These are phyloP conservation scores for Brassica hybrid DNA, from an alignment of 441 rosid species.

Conservation along the genomic window DNA sequence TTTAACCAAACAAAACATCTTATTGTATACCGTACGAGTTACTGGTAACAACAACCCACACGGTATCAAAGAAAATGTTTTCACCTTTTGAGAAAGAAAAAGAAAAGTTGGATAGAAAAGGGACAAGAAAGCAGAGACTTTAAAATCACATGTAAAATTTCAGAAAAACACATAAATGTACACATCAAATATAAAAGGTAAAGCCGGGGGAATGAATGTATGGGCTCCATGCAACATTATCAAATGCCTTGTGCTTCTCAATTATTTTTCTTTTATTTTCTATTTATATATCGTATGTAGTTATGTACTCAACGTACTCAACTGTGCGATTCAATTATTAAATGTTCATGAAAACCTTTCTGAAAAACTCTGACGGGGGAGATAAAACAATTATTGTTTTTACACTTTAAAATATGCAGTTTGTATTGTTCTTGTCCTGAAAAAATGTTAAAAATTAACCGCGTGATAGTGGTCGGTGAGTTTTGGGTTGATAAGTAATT, in stretches of 20 bases:
- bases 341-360: constrained; percentile 4
- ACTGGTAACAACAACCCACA: constrained; percentile 13
- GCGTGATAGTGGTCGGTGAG: not conserved
- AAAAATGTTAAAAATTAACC: not conserved
- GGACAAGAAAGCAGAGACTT: constrained; percentile 32
- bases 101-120: constrained; percentile 30
- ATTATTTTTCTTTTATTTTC: not conserved
- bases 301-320: not conserved
- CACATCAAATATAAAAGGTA: constrained; percentile 1
- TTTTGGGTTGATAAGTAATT: not conserved
- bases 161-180: constrained; percentile 39
- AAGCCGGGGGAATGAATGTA: constrained; percentile 42
- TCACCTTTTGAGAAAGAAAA: not conserved
- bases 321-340: constrained; percentile 27
- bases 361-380: constrained; percentile 15
- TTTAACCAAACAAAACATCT: not conserved
- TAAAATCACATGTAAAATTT: constrained; percentile 30
- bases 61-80: not conserved
- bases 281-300: not conserved
- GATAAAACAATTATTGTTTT: not conserved
- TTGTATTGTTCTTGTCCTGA: not conserved
- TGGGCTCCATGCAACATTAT: constrained; percentile 40
- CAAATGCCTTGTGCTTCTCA: constrained; percentile 15
- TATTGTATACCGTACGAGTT: constrained; percentile 6
- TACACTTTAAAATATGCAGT: not conserved